A percentile compares a stretch with the other conserved stretches of the same genome.
Evolutionary conservation across 345 rosid genomes (phyloP).

Genomic region (Nasturtium officinale): DNA sequence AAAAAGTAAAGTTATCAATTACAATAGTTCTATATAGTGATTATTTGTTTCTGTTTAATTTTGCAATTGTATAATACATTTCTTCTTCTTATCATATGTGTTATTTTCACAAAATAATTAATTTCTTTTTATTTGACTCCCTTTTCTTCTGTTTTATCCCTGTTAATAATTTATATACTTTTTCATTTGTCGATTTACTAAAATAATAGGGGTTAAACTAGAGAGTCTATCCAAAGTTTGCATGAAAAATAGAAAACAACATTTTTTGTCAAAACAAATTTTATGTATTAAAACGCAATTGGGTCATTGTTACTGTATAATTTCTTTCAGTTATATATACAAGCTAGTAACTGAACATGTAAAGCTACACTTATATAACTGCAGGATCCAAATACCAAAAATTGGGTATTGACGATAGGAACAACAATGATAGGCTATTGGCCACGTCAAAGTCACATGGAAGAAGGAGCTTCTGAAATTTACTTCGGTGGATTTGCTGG

Average conservation of each 20-base stretch:
- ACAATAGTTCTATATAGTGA: no score
- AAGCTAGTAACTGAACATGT: background rate
- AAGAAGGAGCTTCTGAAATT: slow-evolving; percentile 35
- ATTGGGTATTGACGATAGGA: slow-evolving; percentile 39
- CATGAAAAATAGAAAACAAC: no score
- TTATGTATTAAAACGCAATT: background rate
- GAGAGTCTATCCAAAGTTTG: no score
- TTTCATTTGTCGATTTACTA: no score
- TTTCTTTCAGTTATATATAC: background rate
- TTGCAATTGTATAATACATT: no score
- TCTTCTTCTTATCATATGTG: no score
- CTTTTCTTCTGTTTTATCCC: no score
- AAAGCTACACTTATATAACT: background rate
- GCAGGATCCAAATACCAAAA: slow-evolving; percentile 37
- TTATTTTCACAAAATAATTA: no score
- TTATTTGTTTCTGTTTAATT: background rate
- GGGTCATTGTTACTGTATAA: background rate
- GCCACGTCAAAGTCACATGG: slow-evolving; percentile 36
- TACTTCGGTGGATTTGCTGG: slow-evolving; percentile 38
- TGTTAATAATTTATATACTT: no score
- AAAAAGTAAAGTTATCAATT: background rate
- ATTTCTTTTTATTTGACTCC: no score
- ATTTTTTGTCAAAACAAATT: no score
- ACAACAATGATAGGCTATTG: slow-evolving; percentile 32
- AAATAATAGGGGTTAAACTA: no score